These are phyloP conservation scores for Ceratocystis ficicola DNA, from an alignment of 2,329 filamentous ascomycete genomes.

Conservation along the genomic window DNA sequence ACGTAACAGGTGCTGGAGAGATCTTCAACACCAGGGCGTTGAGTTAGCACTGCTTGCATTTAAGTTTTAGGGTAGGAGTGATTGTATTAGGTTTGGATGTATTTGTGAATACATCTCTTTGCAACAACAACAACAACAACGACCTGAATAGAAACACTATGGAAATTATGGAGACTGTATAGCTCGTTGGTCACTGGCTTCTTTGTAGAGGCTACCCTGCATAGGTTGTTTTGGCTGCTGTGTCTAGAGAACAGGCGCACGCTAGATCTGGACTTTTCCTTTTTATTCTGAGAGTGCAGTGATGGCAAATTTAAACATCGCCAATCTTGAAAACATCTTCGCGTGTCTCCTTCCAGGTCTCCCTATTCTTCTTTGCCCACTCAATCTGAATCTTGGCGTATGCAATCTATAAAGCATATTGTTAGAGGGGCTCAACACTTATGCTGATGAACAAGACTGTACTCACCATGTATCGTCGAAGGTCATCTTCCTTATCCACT, in stretches of 20 bases:
- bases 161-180: not conserved
- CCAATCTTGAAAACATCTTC: slow-evolving; percentile 83
- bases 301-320: slow-evolving; percentile 34
- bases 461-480: slow-evolving; percentile 89
- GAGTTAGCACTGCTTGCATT: not conserved
- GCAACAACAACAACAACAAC: not conserved
- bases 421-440: slow-evolving; percentile 19
- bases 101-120: too few relatives aligned
- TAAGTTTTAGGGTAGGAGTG: too few relatives aligned
- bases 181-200: not conserved
- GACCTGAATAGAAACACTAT: slow-evolving; percentile 1
- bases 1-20: not conserved
- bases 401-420: slow-evolving; percentile 51
- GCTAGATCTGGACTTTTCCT: not conserved
- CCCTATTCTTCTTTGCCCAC: slow-evolving; percentile 81
- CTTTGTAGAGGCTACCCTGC: not conserved
- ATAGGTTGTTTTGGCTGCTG: not conserved
- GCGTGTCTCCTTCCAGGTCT: slow-evolving; percentile 84
- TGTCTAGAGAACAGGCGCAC: not conserved
- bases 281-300: not conserved
- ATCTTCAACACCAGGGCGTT: not conserved
- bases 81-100: too few relatives aligned
- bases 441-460: not conserved
- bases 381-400: slow-evolving; percentile 89
- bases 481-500: slow-evolving; percentile 84